Base-by-base conservation (phyloP, 495 filamentous ascomycete species). In the Penicillium robsamsonii region DNA sequence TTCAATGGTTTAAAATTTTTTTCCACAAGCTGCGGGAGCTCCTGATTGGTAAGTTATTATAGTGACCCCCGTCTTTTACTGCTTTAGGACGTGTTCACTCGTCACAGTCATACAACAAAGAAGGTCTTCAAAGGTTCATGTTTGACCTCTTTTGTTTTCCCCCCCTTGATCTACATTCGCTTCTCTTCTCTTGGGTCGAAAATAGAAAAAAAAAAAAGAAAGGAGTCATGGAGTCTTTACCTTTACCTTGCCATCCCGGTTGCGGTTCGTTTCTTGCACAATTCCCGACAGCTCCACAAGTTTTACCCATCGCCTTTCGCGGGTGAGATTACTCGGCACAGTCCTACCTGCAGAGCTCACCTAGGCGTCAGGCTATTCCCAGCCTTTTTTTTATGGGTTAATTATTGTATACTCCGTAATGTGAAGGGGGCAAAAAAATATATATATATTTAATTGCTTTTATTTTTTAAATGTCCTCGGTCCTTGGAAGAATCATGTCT, bases 211-310 rank as follows among this genome's bases (percentile, higher is more conserved):
- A 15, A 18, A 17, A 29, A 51, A 38, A 38, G 7, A n/a, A 38
- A 22, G 33, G 44, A 55, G 44, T 25, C 29, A 40, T 55, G 60
- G 52, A 42, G 46, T 44, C 27, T 46, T 20, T 55, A 17, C 38
- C n/a, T n/a, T n/a, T 13, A 17, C 38, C 58, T 48, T 59, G 35
- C 46, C 35, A 56, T 58, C 55, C 63, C 61, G 63, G 64, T 64
- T 66, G 61, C 64, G 64, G 64, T 55, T 46, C 48, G 43, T 45
- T 58, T 53, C 37, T 53, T 49, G 37, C 42, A 42, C 52, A 55
- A 43, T 31, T 47, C 46, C 52, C 52, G 31, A 50, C 31, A 25
- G 54, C 53, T 63, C 63, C 63, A 65, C 63, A 61, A 59, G 49
- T 53, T 46, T 46, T 18, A 46, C 33, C 31, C 40, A 37, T 54